Conservation (phyloP, 2,329 filamentous ascomycete genomes). For the Talaromyces sp. region DNA sequence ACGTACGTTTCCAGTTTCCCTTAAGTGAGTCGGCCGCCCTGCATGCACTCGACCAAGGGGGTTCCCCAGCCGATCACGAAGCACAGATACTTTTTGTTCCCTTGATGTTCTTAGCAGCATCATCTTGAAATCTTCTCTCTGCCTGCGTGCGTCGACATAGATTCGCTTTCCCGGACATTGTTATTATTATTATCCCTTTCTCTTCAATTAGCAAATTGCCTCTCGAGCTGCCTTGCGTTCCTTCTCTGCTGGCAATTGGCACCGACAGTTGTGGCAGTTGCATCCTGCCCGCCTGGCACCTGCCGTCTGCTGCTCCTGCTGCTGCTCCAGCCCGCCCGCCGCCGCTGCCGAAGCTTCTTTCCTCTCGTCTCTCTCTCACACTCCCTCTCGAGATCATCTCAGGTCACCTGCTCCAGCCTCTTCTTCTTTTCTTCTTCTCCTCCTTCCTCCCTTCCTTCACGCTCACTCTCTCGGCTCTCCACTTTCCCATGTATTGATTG, state of each 20-base stretch:
- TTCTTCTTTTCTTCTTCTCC: neutral
- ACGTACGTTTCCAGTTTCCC: slow-evolving; percentile 19
- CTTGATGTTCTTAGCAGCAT: neutral
- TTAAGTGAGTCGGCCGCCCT: slow-evolving; percentile 9
- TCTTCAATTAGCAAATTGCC: neutral
- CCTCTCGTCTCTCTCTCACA: neutral
- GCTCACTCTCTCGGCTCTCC: neutral
- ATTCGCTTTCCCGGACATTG: neutral
- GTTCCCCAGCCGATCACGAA: slow-evolving; percentile 13
- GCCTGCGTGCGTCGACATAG: neutral
- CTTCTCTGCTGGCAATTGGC: slow-evolving; percentile 7
- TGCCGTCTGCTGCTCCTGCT: slow-evolving; percentile 6
- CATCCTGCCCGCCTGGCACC: slow-evolving; percentile 2
- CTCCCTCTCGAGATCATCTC: slow-evolving; percentile 6
- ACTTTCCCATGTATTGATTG: slow-evolving; percentile 13
- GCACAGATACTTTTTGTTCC: slow-evolving; percentile 9
- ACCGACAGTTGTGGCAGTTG: slow-evolving; percentile 15
- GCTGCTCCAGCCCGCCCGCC: slow-evolving; percentile 12
- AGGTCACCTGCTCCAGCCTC: slow-evolving; percentile 1
- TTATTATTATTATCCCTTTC: neutral
- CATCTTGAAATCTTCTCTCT: neutral
- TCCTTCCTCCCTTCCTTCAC: slow-evolving; percentile 8
- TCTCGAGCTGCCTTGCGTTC: slow-evolving; percentile 22
- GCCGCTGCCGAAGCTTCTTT: slow-evolving; percentile 15
- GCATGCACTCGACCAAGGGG: slow-evolving; percentile 18